Evolutionary conservation across 2,329 filamentous ascomycete species (phyloP).

Genomic region (Arthrobotrys iridis): DNA sequence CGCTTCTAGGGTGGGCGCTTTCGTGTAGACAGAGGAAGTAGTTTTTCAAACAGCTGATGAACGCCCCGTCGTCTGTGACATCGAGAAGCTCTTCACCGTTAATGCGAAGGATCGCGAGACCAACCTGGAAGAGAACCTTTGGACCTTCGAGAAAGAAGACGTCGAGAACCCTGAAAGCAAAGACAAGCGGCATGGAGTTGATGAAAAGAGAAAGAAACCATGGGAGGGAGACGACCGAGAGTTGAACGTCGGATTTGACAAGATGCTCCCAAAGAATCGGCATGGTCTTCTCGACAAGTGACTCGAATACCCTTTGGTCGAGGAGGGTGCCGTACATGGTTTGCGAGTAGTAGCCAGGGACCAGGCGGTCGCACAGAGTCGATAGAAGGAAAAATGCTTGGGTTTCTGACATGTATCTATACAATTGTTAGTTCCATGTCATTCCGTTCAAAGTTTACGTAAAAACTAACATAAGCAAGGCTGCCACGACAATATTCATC

Average conservation of each 20-base stretch:
- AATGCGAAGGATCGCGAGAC: conserved; percentile 93
- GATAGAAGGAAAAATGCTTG: conserved; percentile 96
- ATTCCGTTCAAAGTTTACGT: neutral
- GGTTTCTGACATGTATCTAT: conserved; percentile 88
- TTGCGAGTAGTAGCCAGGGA: conserved; percentile 96
- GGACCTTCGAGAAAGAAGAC: conserved; percentile 98
- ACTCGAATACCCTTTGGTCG: conserved; percentile 97
- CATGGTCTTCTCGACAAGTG: conserved; percentile 98
- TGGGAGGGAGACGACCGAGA: conserved; percentile 94
- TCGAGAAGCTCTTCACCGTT: conserved; percentile 96
- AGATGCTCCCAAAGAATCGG: conserved; percentile 97
- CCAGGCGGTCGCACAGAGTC: conserved; percentile 86
- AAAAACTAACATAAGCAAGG: conserved; percentile 79
- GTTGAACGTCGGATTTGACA: conserved; percentile 94
- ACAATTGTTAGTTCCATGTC: conserved; percentile 52
- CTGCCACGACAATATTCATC: conserved; percentile 99
- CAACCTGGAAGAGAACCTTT: conserved; percentile 96
- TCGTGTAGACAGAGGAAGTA: conserved; percentile 95
- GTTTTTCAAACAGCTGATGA: conserved; percentile 93
- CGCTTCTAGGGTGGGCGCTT: conserved; percentile 92
- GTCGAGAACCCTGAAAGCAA: conserved; percentile 94
- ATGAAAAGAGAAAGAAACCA: conserved; percentile 99
- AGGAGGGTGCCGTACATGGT: conserved; percentile 99
- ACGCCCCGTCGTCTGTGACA: conserved; percentile 91
- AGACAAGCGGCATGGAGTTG: conserved; percentile 98